These are phyloP conservation scores for Drechslerella dactyloides DNA, from an alignment of 2,329 filamentous ascomycete species.

Conservation along the genomic window DNA sequence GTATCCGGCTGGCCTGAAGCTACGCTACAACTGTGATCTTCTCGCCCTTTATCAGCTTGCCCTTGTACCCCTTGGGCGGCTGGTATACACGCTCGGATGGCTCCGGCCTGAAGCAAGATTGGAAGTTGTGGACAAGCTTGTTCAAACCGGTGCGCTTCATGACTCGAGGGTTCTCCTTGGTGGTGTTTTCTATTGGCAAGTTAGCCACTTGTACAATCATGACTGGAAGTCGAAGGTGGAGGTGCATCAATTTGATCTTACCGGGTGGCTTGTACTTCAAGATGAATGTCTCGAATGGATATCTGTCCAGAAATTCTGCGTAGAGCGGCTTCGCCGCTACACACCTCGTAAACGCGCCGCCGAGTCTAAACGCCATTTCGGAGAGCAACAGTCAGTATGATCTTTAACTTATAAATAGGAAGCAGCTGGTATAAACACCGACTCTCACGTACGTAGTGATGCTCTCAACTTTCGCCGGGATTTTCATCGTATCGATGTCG, in stretches of 20 bases:
- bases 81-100: no score
- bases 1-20: background rate
- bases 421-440: no score
- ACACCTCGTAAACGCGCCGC: conserved; percentile 4
- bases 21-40: background rate
- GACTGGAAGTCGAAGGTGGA: background rate
- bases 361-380: conserved; percentile 6
- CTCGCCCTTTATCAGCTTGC: background rate
- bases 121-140: conserved; percentile 9
- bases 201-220: background rate
- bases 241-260: no score
- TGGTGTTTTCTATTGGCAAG: conserved; percentile 5
- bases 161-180: conserved; percentile 17
- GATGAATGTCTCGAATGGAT: conserved; percentile 37
- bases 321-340: background rate
- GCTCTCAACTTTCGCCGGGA: conserved; percentile 22
- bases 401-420: no score
- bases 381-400: no score
- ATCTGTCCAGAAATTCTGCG: conserved; percentile 11
- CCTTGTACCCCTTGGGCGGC: background rate
- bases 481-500: conserved; percentile 30
- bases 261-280: conserved; percentile 29
- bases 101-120: background rate
- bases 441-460: conserved; percentile 34
- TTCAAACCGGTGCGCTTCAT: background rate